Base-by-base conservation (phyloP, 2,329 filamentous ascomycete genomes). In the Lachnellula cervina region DNA sequence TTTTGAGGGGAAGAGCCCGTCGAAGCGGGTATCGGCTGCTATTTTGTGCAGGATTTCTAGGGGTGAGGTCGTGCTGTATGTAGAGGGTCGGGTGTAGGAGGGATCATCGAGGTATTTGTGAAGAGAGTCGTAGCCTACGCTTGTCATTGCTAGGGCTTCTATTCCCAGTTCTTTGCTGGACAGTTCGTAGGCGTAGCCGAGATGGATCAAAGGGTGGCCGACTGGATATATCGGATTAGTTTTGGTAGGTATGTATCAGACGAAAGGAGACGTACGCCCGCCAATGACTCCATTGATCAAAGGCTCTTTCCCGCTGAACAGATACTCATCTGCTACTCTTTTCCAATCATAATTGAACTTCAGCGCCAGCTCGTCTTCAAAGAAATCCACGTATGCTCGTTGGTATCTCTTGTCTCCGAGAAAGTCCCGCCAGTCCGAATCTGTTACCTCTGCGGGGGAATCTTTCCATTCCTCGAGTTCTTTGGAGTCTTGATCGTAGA, bases 181-280 rank as follows among this genome's bases (percentile, higher is more conserved):
- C 65, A 97, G 79, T 74, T 99, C 93, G 68, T 88, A 93, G 9
- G 91, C 94, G 69, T 96, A 97, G n/a, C 85, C 92, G 2, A 99
- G 80, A 67, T 97, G 94, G 56, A 97, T 94, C n/a, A 97, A 77
- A 1, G 93, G 89, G 66, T 97, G 90, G 17, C 88, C 93, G 58
- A 96, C 89, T 93, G 61, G 4, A 25, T 54, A 9, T 16, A 7
- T 3, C 13, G 38, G 43, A 32, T 32, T 32, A 32, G 28, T 32
- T 32, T 62, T 34, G 62, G 55, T 19, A 16, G 14, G 17, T 51
- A 14, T 28, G 35, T 5, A 3, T 23, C 40, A 35, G 62, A 74
- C 51, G 76, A 70, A 54, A 54, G 23, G 19, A 44, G 50, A 74
- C 88, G 55, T 81, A 94, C 90, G 80, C 52, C 90, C 90, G 45